Evolutionary conservation across 2,329 filamentous ascomycete genomes (phyloP), one percentile per base, ranked within the genome.

Genomic region (Hortaea werneckii): DNA sequence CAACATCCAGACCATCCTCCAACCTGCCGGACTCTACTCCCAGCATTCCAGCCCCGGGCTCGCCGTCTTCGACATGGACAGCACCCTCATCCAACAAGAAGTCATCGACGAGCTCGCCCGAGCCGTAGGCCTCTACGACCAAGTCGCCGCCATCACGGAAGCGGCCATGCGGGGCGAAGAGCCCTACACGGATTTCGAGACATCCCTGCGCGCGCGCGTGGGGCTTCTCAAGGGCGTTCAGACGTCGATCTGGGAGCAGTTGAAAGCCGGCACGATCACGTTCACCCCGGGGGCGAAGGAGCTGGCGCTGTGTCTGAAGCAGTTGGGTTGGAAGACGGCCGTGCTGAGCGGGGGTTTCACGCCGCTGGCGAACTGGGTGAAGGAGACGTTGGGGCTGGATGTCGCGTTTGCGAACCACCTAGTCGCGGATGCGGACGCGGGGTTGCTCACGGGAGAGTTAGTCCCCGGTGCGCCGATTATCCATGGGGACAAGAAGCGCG

Each of bases 51-150:
- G 43, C 1, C 56, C 61, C 5, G 79, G 90, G 6, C 74, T 96
- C 8, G 88, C 90, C 3, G 87, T 95, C 29, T 98, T 98, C 61
- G 92, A 98, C 66, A 98, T 98, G 92, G 92, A 98, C 70, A 92
- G 85, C 65, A 98, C 92, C 0, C 77, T 98, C 49, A 96, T 98
- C 63, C 85, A 90, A 44, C 89, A 98, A 65, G 92, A 98, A 70
- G 89, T 95, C 50, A 96, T 98, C 62, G 92, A 98, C 65, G 82
- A 96, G 58, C 82, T 98, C 46, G 92, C 92, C 4, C 81, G 84
- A 44, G 84, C 84, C 34, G 79, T 95, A 2, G 86, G 87, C 43
- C 48, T 56, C 29, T 65, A 66, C 50, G 80, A 80, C 44, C 73
- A 85, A 57, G 90, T 98, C 35, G 85, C 87, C 7, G 76, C 83